Base-by-base conservation (phyloP, 345 rosid species). In the Sisymbrium irio region DNA sequence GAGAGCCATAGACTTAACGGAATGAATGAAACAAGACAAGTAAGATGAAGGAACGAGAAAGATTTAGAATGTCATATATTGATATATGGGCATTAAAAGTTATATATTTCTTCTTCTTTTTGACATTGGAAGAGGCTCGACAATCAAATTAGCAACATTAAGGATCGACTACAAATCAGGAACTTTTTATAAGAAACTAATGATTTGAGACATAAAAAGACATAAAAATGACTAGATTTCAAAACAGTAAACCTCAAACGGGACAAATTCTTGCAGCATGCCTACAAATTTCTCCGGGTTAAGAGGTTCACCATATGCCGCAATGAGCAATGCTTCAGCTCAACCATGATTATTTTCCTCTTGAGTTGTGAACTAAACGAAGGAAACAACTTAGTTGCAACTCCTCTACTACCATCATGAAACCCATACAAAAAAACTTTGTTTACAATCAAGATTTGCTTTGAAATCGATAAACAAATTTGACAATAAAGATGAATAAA, bases 341-440 rank as follows among this genome's bases (percentile, higher is more conserved):
- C 94, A 85, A 88, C 97, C 98, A 49, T 91, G 97, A 72, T 91
- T 49, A 85, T 94, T 80, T 89, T 89, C 71, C 96, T 88, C 67
- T 75, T 76, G 50, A 94, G 78, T 32, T 42, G 83, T 35, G 83
- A 82, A 77, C 85, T 72, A 78, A 94, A 71, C 33, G 88, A 82
- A 33, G 97, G 97, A 86, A 91, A 94, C 67, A 91, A 53, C 9
- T 74, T 79, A 22, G 87, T 81, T 19, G 98, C 95, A 73, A 88
- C 71, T 80, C 85, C 83, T 81, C 97, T 82, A 42, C 95, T 88
- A 75, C 91, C 96, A 78, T 91, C 97, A 96, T 91, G 85, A 72
- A 67, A 41, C 70, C 6, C 2, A 46, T 11, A 17, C 4, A 11
- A n/a, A 22, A 10, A 9, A 2, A 6, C n/a, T 3, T 9, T 3